Evolutionary conservation across 495 filamentous ascomycete species (phyloP), one percentile per base, ranked within the genome.

Genomic region (Penicillium roqueforti): DNA sequence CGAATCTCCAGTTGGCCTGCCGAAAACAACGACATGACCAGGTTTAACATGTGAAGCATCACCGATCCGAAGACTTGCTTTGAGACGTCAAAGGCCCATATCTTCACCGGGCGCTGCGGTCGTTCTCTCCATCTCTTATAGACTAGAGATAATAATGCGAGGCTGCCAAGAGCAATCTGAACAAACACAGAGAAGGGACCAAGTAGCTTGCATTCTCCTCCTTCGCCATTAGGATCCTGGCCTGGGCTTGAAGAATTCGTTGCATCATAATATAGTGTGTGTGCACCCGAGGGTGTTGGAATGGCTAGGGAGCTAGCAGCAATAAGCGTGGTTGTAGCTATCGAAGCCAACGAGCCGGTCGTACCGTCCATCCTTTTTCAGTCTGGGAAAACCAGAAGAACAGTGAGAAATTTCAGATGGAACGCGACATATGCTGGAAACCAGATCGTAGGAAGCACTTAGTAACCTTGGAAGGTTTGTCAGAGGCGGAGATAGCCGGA

Each of bases 11-110:
- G 91, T 63, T 86, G 81, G 18, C 92, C 92, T 43, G 88, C 89
- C 4, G 88, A 92, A 48, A 97, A 78, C 90, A 98, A 88, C 40
- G 89, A 95, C 85, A 98, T 92, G 62, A 96, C 77, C 8, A 98
- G 80, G 66, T 98, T 98, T 19, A 89, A 86, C 25, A 90, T 77
- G 69, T 98, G 93, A 22, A 96, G 82, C 75, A 98, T 80, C 39
- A 88, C 83, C 39, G 89, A 91, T 9, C 93, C 93, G 56, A 96
- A 86, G n/a, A 98, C 91, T 75, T 98, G 93, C 74, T 98, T 98
- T 14, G 87, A 92, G 29, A 85, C 93, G 71, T 98, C 93, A 66
- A 97, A 97, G 60, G 85, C 90, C 92, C 92, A 98, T 57, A 98
- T 88, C 71, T 89, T 90, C 51, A 97, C 53, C 16, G 95, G 95